A percentile compares a stretch with the other conserved stretches of the same genome.
phyloP scores from a whole-genome alignment of 164 flowering plant species.

The Umbilicus rupestris region DNA sequence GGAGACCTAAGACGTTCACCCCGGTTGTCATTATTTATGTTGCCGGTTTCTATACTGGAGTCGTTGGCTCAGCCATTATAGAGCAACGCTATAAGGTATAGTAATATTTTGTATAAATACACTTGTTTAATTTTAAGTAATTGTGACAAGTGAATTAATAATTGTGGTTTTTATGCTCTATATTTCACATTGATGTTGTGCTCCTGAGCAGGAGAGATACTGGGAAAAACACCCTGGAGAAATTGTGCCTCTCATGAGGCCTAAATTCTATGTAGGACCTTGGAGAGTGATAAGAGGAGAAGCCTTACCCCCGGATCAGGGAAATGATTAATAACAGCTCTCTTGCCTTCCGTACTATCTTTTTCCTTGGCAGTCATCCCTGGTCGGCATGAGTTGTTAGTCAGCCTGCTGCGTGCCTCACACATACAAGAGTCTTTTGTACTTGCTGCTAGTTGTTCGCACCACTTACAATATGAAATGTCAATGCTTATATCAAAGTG shows the following conservation, averaged over 20 bases:
- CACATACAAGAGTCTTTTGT: neutral
- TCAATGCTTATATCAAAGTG: too few species aligned
- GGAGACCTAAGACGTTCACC: conserved; percentile 78
- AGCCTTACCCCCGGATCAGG: conserved; percentile 16
- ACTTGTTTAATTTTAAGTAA: neutral
- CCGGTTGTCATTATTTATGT: conserved; percentile 56
- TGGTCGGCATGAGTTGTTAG: neutral
- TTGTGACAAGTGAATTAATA: neutral
- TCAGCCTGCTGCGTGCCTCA: neutral
- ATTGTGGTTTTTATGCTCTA: too few species aligned
- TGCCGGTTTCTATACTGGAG: conserved; percentile 83
- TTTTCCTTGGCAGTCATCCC: neutral
- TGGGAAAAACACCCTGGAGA: conserved; percentile 97
- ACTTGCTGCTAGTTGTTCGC: too few species aligned
- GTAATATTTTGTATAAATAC: neutral
- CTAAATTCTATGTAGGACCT: conserved; percentile 63
- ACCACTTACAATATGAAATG: too few species aligned
- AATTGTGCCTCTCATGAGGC: conserved; percentile 68
- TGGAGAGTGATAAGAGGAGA: conserved; percentile 63
- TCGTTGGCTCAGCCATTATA: conserved; percentile 68
- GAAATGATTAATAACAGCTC: neutral
- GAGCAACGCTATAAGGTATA: conserved; percentile 85
- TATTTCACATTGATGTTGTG: conserved; percentile 6
- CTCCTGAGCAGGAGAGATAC: conserved; percentile 65
- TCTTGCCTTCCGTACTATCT: neutral